These are phyloP conservation scores for Fibroporia radiculosa DNA, from an alignment of 768 basidiomycete species.

Conservation along the genomic window DNA sequence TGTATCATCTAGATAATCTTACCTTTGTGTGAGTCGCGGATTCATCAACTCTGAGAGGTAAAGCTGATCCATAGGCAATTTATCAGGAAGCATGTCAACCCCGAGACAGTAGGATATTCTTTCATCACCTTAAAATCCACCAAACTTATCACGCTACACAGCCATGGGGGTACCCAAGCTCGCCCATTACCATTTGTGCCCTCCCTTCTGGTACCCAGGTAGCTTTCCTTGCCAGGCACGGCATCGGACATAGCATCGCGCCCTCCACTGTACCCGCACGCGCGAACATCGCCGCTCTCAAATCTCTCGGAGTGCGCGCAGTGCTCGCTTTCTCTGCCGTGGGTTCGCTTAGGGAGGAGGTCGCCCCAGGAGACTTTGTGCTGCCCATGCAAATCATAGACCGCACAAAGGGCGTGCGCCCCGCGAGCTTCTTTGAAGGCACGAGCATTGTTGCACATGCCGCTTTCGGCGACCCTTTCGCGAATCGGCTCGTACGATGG, in stretches of 20 bases:
- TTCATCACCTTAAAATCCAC: too few relatives aligned
- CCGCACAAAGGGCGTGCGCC: slow-evolving; percentile 90
- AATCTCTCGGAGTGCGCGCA: slow-evolving; percentile 81
- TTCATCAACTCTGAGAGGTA: background rate
- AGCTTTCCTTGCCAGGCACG: slow-evolving; percentile 92
- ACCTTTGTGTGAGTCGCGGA: slow-evolving; percentile 63
- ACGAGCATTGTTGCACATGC: slow-evolving; percentile 83
- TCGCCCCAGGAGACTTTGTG: slow-evolving; percentile 81
- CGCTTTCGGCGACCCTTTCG: slow-evolving; percentile 91
- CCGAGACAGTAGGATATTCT: slow-evolving; percentile 58
- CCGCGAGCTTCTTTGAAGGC: slow-evolving; percentile 80
- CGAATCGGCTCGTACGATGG: slow-evolving; percentile 53
- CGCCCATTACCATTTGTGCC: slow-evolving; percentile 87
- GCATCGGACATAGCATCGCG: slow-evolving; percentile 65
- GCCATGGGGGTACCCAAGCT: slow-evolving; percentile 92
- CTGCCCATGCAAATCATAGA: slow-evolving; percentile 94
- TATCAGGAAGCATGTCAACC: slow-evolving; percentile 63
- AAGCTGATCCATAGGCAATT: background rate
- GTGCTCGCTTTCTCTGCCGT: slow-evolving; percentile 95
- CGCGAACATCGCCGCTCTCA: slow-evolving; percentile 94
- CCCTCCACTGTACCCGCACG: slow-evolving; percentile 79
- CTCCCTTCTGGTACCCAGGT: slow-evolving; percentile 74
- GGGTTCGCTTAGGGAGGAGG: slow-evolving; percentile 90
- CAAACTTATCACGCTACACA: slow-evolving; percentile 22
- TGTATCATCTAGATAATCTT: slow-evolving; percentile 91